Base-by-base conservation (phyloP, 192 early-diverging fungal genomes). In the Mortierella antarctica region DNA sequence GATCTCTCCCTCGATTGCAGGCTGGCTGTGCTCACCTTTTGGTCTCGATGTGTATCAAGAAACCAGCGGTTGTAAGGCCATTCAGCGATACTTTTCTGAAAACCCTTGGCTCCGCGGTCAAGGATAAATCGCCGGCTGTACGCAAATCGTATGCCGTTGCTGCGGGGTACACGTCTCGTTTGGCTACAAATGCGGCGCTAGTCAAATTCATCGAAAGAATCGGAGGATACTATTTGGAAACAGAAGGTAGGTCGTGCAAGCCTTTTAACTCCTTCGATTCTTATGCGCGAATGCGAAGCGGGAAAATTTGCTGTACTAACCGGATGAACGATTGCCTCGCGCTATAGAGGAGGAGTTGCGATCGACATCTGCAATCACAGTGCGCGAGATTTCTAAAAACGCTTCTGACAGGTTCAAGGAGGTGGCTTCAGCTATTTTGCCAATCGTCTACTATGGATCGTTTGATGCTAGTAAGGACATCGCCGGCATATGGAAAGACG, bases 1-100 rank as follows among this genome's bases (percentile, higher is more conserved):
- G 53, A 56, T 18, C 23, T 54, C 18, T 18, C 18, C 40, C 20
- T 70, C 54, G 49, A 41, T n/a, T 7, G 20, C 89, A 94, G 79
- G 97, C 97, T 12, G 97, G 97, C 0, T 91, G 90, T 73, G 97
- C 97, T 21, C 90, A 96, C 49, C 88, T 95, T 47, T 85, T 98
- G 18, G 94, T 92, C 10, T 86, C 93, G 39, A 74, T 98, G 21
- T 93, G 90, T 49, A 89, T 94, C 59, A 89, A 92, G 62, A 85
- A 89, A 39, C 88, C 92, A 7, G 60, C 83, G 5, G 84, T 94
- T 11, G 82, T 96, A 12, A 67, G 85, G 55, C 91, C 92, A 8
- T 85, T 90, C 84, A 93, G 95, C 0, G 91, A 95, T 53, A 81
- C 74, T 0, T 73, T 94, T 57, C 74, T 97, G 45, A 96, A 95